A percentile compares a stretch with the other conserved stretches of the same genome.
phyloP scores from a whole-genome alignment of 192 early-diverging fungal genomes.

The Coemansia sp. region DNA sequence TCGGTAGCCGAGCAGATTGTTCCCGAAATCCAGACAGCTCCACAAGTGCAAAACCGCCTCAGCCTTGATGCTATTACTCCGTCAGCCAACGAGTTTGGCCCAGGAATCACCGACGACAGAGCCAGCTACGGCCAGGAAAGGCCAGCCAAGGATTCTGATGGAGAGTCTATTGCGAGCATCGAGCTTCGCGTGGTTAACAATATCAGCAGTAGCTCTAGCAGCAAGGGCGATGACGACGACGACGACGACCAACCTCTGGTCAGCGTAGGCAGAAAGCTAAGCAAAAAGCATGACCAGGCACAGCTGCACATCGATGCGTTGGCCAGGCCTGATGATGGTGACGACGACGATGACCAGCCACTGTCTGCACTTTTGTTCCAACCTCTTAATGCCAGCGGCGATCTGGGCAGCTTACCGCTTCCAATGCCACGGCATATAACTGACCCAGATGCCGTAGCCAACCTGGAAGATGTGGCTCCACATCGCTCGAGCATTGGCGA shows the following conservation, averaged over 20 bases:
- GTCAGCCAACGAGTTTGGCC: slow-evolving; percentile 3
- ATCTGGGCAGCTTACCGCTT: slow-evolving; percentile 40
- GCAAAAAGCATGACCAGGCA: slow-evolving; percentile 1
- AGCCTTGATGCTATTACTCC: slow-evolving; percentile 37
- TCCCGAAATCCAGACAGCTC: not conserved
- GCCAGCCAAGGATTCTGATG: not conserved
- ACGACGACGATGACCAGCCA: slow-evolving; percentile 48
- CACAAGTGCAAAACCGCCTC: slow-evolving; percentile 17
- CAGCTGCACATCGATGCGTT: slow-evolving; percentile 19
- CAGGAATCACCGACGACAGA: not conserved
- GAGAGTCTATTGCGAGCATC: slow-evolving; percentile 9
- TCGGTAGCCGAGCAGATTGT: slow-evolving; percentile 18
- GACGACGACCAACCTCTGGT: slow-evolving; percentile 47
- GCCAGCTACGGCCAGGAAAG: not conserved
- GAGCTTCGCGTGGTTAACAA: slow-evolving; percentile 34
- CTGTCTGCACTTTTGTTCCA: slow-evolving; percentile 38
- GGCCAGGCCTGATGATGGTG: not conserved
- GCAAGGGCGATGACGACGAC: slow-evolving; percentile 12
- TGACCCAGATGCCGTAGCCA: slow-evolving; percentile 35
- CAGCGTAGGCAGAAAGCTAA: slow-evolving; percentile 13
- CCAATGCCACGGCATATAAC: slow-evolving; percentile 38
- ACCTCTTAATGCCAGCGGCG: slow-evolving; percentile 20
- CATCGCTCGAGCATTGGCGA: slow-evolving; percentile 24
- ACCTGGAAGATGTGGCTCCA: slow-evolving; percentile 37
- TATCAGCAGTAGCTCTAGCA: not conserved